Evolutionary conservation across 257 asterid species (phyloP).

Genomic region (Solanum rostratum): DNA sequence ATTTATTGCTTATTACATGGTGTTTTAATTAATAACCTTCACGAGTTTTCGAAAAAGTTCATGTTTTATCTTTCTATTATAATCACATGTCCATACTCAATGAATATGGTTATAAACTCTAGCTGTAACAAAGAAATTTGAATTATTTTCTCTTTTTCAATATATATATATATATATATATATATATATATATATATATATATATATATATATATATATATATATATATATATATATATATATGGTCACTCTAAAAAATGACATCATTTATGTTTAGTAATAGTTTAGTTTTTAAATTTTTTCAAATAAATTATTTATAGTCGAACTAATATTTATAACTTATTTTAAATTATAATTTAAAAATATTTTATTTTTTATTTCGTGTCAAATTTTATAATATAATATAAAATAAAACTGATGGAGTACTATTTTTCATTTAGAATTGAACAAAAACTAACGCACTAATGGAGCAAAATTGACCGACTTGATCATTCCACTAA

Average conservation of each 20-base stretch:
- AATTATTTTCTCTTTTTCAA: background rate
- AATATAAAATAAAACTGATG: background rate
- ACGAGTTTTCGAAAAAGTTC: no score
- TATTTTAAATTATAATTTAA: background rate
- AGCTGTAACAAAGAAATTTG: background rate
- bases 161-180: background rate
- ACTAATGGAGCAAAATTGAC: background rate
- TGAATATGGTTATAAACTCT: background rate
- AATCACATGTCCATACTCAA: no score
- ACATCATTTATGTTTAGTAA: background rate
- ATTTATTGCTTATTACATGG: no score
- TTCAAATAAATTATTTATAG: background rate
- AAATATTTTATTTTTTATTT: background rate
- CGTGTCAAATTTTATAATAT: background rate
- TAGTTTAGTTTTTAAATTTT: background rate
- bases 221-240: background rate
- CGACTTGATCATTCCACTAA: constrained; percentile 1
- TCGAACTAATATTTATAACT: background rate
- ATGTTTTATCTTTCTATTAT: no score
- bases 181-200: background rate
- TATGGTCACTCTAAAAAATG: background rate
- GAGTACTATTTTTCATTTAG: background rate
- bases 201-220: background rate
- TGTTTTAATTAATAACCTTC: no score
- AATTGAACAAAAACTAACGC: background rate